Percentiles rank a stretch among this genome's conserved stretches.
Evolutionary conservation across 805 yeast genomes (phyloP).

Genomic region (Ogataea pilisensis): DNA sequence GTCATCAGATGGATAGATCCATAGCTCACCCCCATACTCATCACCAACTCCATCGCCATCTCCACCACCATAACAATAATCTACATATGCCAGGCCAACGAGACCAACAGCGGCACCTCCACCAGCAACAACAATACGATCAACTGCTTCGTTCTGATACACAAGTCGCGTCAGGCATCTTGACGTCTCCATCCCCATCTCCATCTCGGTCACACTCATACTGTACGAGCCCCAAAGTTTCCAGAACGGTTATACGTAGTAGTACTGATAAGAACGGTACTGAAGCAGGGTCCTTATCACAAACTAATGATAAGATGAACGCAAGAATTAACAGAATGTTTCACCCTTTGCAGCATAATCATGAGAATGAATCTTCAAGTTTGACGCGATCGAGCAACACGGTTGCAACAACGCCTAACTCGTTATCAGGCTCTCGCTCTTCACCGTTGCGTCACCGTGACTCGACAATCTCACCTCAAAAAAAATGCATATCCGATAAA

Average conservation of each 20-base stretch:
- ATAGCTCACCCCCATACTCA: background rate
- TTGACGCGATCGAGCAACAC: too few relatives aligned
- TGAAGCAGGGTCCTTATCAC: background rate
- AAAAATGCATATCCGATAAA: too few relatives aligned
- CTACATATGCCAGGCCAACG: too few relatives aligned
- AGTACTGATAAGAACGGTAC: background rate
- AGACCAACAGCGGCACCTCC: background rate
- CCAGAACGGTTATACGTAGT: too few relatives aligned
- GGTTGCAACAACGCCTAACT: too few relatives aligned
- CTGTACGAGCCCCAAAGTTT: too few relatives aligned
- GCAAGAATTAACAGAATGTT: conserved; percentile 18
- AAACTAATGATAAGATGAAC: conserved; percentile 2
- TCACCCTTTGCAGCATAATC: conserved; percentile 17
- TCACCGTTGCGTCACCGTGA: background rate
- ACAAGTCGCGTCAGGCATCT: background rate
- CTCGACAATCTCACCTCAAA: too few relatives aligned
- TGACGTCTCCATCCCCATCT: background rate
- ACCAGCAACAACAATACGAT: background rate
- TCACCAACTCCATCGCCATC: background rate
- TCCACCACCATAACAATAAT: too few relatives aligned
- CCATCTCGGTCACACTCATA: too few relatives aligned
- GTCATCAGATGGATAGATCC: background rate
- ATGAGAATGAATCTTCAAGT: too few relatives aligned
- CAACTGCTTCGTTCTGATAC: background rate
- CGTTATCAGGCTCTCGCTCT: too few relatives aligned